phyloP scores from a whole-genome alignment of 805 yeast species.

The Candida palmyrensis region DNA sequence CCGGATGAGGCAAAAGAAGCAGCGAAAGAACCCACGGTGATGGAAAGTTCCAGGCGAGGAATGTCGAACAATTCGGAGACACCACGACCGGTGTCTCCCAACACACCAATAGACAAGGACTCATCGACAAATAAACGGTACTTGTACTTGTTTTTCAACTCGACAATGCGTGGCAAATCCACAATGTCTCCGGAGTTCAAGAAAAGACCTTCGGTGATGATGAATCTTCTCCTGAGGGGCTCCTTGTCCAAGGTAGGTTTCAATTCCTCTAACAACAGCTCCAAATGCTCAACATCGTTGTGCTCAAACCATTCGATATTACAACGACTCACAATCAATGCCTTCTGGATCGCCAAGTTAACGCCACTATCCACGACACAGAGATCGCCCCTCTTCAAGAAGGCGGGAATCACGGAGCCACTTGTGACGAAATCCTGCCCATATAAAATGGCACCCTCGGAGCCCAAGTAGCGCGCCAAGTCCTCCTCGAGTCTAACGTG shows the following conservation, averaged over 20 bases:
- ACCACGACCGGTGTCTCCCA: slow-evolving; percentile 86
- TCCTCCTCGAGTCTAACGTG: slow-evolving; percentile 77
- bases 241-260: slow-evolving; percentile 57
- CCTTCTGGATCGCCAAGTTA: slow-evolving; percentile 78
- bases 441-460: slow-evolving; percentile 76
- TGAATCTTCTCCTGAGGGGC: slow-evolving; percentile 84
- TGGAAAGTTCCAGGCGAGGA: slow-evolving; percentile 69
- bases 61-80: slow-evolving; percentile 67
- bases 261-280: slow-evolving; percentile 57
- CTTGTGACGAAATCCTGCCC: slow-evolving; percentile 91
- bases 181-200: slow-evolving; percentile 78
- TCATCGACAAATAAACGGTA: slow-evolving; percentile 88
- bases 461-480: slow-evolving; percentile 68
- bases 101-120: slow-evolving; percentile 75
- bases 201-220: slow-evolving; percentile 87
- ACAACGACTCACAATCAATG: slow-evolving; percentile 80
- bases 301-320: slow-evolving; percentile 81
- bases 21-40: slow-evolving; percentile 85
- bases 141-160: slow-evolving; percentile 75
- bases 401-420: slow-evolving; percentile 86
- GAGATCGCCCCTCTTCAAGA: slow-evolving; percentile 91
- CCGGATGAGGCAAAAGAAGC: slow-evolving; percentile 80
- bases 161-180: slow-evolving; percentile 60
- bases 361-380: slow-evolving; percentile 82
- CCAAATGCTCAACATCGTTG: slow-evolving; percentile 82